A percentile compares a stretch with the other conserved stretches of the same genome.
Conservation (phyloP, 192 early-diverging fungal genomes). For the Allomyces macrogynus region DNA sequence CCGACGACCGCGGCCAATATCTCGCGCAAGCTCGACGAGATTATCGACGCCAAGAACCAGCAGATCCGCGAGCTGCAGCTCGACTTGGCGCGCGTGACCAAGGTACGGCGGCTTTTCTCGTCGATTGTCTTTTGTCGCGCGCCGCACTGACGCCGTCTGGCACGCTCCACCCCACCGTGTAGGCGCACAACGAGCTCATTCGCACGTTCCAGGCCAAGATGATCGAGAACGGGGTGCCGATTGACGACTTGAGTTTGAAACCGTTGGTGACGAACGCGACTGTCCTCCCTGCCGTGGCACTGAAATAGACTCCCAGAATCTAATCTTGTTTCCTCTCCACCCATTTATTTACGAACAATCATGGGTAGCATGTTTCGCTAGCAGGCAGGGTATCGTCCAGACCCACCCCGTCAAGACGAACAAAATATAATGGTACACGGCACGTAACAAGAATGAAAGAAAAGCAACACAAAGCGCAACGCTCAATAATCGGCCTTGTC, state of each 20-base stretch:
- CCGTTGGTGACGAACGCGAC: constrained; percentile 13
- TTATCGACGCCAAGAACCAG: constrained; percentile 33
- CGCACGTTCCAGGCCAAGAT: constrained; percentile 39
- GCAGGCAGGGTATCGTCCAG: too few relatives aligned
- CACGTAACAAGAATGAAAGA: too few relatives aligned
- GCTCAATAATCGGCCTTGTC: too few relatives aligned
- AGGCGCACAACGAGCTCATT: constrained; percentile 46
- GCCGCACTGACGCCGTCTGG: not conserved
- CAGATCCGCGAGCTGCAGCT: constrained; percentile 42
- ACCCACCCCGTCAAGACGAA: too few relatives aligned
- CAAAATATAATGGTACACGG: too few relatives aligned
- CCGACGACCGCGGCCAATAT: constrained; percentile 28
- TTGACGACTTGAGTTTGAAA: constrained; percentile 40
- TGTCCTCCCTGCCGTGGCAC: not conserved
- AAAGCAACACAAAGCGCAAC: too few relatives aligned
- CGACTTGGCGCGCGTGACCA: constrained; percentile 39
- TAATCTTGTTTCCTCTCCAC: too few relatives aligned
- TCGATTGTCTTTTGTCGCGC: constrained; percentile 4
- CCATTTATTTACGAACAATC: too few relatives aligned
- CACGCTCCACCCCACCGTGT: constrained; percentile 1
- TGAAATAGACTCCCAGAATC: not conserved
- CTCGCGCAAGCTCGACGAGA: constrained; percentile 32
- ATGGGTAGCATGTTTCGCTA: too few relatives aligned
- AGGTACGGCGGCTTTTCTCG: constrained; percentile 13
- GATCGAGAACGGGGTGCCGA: constrained; percentile 32